Base-by-base conservation (phyloP, 2,329 filamentous ascomycete genomes). In the Pestalotiopsis fici region DNA sequence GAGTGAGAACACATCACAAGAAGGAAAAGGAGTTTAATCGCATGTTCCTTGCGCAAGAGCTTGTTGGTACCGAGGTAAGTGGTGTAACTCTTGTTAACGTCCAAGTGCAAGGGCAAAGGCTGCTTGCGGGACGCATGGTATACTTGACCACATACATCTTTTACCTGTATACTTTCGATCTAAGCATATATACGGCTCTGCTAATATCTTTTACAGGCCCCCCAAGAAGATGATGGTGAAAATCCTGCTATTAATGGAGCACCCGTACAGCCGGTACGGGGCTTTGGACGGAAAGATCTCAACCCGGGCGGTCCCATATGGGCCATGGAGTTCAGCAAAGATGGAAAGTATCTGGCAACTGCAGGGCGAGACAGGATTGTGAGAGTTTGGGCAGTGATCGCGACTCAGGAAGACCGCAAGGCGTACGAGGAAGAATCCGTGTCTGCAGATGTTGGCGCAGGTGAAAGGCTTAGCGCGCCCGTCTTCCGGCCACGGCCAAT, bases 301-400 rank as follows among this genome's bases (percentile, higher is more conserved):
- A 79, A 80, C 55, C 82, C 82, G 7, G 84, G 84, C 47, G 87
- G 92, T 68, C 94, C 96, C 0, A 90, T 97, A 39, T 99, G 96
- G 96, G 91, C 95, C 0, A 89, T 93, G 70, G 93, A 96, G 74
- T 98, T 98, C 75, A 98, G 95, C 75, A 91, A 91, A 68, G 95
- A 98, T 81, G 96, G 96, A 4, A 93, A 87, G 74, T 97, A 95
- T 77, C 84, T 99, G 21, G 96, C 96, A 5, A 94, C 94, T n/a
- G 96, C 93, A 12, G 96, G 96, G 3, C 93, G 95, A 72, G 96
- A 98, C 77, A 89, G 89, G 70, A 86, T 95, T 18, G 90, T 99
- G 12, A 88, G 95, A 21, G 88, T 98, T 18, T 99, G 95, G 92
- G 90, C 92, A 2, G 94, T 98, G 3, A 89, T 99, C 50, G 89